Evolutionary conservation across 2,329 filamentous ascomycete species (phyloP), one percentile per base, ranked within the genome.

Genomic region (Cladobotryum protrusum): DNA sequence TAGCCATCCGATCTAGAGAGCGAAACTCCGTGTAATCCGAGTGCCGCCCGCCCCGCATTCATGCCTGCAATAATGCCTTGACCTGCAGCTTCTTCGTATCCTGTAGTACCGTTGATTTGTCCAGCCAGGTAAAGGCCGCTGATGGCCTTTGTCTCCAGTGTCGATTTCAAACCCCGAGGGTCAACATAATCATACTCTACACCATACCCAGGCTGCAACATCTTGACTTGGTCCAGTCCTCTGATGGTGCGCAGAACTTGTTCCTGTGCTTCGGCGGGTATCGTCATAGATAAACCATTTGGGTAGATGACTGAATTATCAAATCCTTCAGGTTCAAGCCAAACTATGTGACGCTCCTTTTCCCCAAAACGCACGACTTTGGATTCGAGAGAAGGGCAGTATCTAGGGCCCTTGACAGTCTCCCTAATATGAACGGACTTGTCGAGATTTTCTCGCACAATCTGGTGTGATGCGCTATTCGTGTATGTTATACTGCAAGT

Each of bases 141-240:
- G 54, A 99, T 96, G 18, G 86, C 78, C 68, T 97, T 99, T 1
- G 93, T 97, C 68, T 99, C 93, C 7, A 99, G 79, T 0, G 91
- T 93, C n/a, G 87, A 82, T 56, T 85, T 86, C 3, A 99, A 76
- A 58, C 87, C 86, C 47, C 93, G 85, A 15, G 93, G 93, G 63
- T 99, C 93, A 15, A 99, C 89, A 66, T 99, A 99, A 71, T 97
- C 93, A 67, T 99, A 99, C 66, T 99, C 93, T 2, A 99, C 93
- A 7, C 93, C 93, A 62, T 99, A 99, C 8, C 92, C 93, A 1
- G 92, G 86, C 62, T 97, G 92, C 6, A 95, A 79, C 91, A 99
- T 96, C 20, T 76, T 83, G 4, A 90, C 90, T 52, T 91, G 82
- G 63, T 97, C 92, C 1, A 99, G 77, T 0, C 93, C 93, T n/a